Percentiles rank a stretch among this genome's conserved stretches.
phyloP scores from a whole-genome alignment of 2,329 filamentous ascomycete species.

The Akanthomyces uredinophilus region DNA sequence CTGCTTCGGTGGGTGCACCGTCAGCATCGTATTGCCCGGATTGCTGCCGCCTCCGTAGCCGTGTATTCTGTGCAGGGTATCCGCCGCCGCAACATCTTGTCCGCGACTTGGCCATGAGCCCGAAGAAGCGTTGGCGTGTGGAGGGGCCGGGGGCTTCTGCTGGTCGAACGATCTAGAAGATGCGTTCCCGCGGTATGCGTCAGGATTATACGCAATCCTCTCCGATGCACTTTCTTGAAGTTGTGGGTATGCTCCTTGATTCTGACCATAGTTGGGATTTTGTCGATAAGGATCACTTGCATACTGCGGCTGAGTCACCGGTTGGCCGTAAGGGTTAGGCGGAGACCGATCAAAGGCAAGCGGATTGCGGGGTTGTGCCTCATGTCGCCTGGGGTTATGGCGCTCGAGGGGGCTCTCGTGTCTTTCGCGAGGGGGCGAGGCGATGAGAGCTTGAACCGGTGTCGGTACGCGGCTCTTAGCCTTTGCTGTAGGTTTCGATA shows the following conservation, averaged over 20 bases:
- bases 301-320: not conserved
- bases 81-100: not conserved
- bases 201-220: slow-evolving; percentile 2
- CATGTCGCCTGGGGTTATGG: slow-evolving; percentile 10
- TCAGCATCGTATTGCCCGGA: not conserved
- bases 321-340: not conserved
- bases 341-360: not conserved
- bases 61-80: not conserved
- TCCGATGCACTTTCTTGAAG: not conserved
- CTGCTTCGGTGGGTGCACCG: not conserved
- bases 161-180: not conserved
- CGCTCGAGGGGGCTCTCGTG: slow-evolving; percentile 13
- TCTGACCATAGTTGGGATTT: not conserved
- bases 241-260: slow-evolving; percentile 7
- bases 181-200: not conserved
- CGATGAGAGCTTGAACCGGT: not conserved
- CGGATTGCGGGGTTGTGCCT: not conserved
- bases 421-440: slow-evolving; percentile 4
- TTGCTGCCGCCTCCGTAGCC: not conserved
- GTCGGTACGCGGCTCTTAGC: not conserved
- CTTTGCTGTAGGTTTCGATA: not conserved
- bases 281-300: slow-evolving; percentile 1
- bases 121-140: not conserved
- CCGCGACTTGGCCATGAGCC: not conserved
- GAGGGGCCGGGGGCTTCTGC: not conserved